phyloP scores from a whole-genome alignment of 2,329 filamentous ascomycete species.

The Scopulariopsis brevicaulis region DNA sequence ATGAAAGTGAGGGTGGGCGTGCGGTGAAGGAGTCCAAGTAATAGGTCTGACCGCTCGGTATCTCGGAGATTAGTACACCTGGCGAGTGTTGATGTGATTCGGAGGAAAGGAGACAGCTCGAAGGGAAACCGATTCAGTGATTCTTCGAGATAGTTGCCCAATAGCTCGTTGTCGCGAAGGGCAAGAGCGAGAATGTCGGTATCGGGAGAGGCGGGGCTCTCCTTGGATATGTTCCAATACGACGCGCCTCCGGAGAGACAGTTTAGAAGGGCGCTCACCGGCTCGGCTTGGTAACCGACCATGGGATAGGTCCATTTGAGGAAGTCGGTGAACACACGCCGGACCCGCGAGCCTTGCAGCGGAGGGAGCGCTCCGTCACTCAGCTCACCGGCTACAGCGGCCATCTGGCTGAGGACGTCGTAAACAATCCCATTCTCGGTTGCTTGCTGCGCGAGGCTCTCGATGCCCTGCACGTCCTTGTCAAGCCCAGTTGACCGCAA shows the following conservation, averaged over 20 bases:
- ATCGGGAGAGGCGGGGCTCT: constrained; percentile 9
- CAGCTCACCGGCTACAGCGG: constrained; percentile 31
- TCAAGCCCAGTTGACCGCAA: constrained; percentile 36
- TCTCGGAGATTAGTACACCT: constrained; percentile 12
- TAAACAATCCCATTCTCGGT: constrained; percentile 41
- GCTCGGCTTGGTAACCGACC: constrained; percentile 61
- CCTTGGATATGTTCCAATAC: constrained; percentile 41
- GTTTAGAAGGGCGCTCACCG: constrained; percentile 54
- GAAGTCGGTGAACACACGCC: constrained; percentile 56
- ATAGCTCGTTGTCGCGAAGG: constrained; percentile 41
- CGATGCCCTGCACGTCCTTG: constrained; percentile 38
- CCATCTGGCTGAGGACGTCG: constrained; percentile 40
- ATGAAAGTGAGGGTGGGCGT: constrained; percentile 68
- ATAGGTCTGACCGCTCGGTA: constrained; percentile 14
- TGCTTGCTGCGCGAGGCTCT: constrained; percentile 34
- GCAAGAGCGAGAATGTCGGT: constrained; percentile 26
- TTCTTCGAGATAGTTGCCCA: constrained; percentile 18
- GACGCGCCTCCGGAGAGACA: constrained; percentile 42
- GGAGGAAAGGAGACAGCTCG: constrained; percentile 24
- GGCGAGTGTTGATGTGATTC: constrained; percentile 21
- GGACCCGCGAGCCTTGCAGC: constrained; percentile 50
- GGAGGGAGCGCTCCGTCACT: constrained; percentile 34
- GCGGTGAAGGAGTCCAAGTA: constrained; percentile 54
- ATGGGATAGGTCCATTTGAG: constrained; percentile 55
- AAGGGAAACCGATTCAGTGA: constrained; percentile 16